phyloP scores from a whole-genome alignment of 2,329 filamentous ascomycete genomes.

The Westerdykella aurantiaca region DNA sequence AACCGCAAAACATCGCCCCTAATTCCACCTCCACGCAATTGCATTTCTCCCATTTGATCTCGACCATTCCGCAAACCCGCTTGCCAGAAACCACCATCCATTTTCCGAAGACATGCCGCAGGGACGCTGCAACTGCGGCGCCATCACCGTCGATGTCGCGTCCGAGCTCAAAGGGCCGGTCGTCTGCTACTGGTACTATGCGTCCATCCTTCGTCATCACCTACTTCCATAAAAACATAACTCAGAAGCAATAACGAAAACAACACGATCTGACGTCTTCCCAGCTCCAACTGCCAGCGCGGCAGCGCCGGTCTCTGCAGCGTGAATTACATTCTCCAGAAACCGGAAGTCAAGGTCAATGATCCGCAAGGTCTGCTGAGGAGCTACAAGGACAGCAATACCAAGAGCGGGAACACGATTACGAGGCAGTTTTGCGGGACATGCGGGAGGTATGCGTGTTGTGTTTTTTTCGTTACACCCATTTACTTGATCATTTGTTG shows the following conservation, averaged over 20 bases:
- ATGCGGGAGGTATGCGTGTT: conserved; percentile 23
- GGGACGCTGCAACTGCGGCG: conserved; percentile 29
- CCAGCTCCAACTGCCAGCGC: conserved; percentile 28
- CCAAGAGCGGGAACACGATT: conserved; percentile 23
- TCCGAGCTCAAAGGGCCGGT: conserved; percentile 15
- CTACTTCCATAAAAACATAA: not conserved
- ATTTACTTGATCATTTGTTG: not conserved
- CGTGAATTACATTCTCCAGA: conserved; percentile 19
- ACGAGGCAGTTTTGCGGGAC: conserved; percentile 24
- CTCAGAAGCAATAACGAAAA: not conserved
- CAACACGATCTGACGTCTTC: too few relatives aligned
- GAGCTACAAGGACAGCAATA: conserved; percentile 23
- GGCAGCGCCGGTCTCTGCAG: conserved; percentile 18
- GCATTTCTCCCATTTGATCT: not conserved
- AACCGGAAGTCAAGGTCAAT: conserved; percentile 14
- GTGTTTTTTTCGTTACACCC: not conserved
- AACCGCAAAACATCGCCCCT: not conserved
- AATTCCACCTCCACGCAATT: not conserved
- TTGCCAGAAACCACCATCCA: not conserved
- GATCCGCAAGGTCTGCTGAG: conserved; percentile 19
- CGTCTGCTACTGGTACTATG: conserved; percentile 27
- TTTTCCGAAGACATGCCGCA: conserved; percentile 9
- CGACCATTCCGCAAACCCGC: not conserved
- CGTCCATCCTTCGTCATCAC: not conserved
- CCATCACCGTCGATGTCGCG: conserved; percentile 22